Conservation (phyloP, 176 grass and related monocot genomes). For the Oryza officinalis region DNA sequence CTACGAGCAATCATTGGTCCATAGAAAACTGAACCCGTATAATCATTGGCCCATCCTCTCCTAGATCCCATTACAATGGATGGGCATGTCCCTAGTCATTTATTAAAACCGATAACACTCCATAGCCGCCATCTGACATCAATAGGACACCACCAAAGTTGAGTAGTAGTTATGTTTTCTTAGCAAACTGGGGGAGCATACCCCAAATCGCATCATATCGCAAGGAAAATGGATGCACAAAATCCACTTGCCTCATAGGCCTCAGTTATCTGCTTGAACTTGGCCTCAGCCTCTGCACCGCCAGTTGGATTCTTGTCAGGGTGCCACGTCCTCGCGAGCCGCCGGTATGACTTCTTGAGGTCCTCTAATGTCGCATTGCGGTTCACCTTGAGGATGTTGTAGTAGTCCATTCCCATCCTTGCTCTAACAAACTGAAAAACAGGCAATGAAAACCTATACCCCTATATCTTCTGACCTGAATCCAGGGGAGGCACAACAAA, state of each 20-base stretch:
- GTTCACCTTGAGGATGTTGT: conserved; percentile 86
- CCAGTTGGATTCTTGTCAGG: conserved; percentile 79
- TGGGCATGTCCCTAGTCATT: not conserved
- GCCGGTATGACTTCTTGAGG: conserved; percentile 69
- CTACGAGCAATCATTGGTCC: no score
- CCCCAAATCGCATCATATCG: not conserved
- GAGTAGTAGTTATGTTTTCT: not conserved
- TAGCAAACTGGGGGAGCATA: not conserved
- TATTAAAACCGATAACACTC: not conserved
- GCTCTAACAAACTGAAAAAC: not conserved
- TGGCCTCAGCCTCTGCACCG: conserved; percentile 56
- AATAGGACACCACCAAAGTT: not conserved
- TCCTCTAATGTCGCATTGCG: conserved; percentile 57
- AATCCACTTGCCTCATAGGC: conserved; percentile 66
- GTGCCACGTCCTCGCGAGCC: conserved; percentile 78
- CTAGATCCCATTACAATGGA: no score
- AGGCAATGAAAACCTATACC: conserved; percentile 20
- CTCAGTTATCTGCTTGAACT: conserved; percentile 79
- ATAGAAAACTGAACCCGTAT: no score
- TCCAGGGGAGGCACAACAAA: not conserved
- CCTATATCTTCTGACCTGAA: not conserved
- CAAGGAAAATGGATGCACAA: not conserved
- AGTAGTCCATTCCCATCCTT: conserved; percentile 65
- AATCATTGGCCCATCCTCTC: no score
- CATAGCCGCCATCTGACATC: not conserved